A percentile compares a stretch with the other conserved stretches of the same genome.
phyloP scores from a whole-genome alignment of 306 rosid species.

The Fagus crenata region DNA sequence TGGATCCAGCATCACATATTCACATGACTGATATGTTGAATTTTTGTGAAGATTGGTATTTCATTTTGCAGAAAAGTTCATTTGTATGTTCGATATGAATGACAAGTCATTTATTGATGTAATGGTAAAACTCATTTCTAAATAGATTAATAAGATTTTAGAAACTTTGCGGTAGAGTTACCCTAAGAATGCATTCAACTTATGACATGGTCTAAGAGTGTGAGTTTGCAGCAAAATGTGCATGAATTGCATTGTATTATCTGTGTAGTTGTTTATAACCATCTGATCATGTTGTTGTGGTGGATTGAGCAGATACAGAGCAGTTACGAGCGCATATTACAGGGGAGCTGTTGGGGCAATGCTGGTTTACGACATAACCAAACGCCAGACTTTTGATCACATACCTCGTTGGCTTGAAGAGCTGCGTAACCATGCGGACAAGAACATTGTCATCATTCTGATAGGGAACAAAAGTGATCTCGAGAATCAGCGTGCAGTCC shows the following conservation, averaged over 20 bases:
- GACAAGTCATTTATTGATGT: background rate
- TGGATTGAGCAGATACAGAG: slow-evolving; percentile 68
- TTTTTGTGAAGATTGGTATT: background rate
- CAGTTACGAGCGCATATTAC: slow-evolving; percentile 96
- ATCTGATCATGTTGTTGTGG: slow-evolving; percentile 3
- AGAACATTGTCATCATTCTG: slow-evolving; percentile 88
- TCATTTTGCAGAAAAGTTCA: background rate
- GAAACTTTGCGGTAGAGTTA: no score
- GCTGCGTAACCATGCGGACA: slow-evolving; percentile 89
- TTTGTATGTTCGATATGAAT: background rate
- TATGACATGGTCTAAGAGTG: background rate
- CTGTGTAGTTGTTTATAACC: background rate
- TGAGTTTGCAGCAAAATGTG: background rate
- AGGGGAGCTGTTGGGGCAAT: slow-evolving; percentile 98
- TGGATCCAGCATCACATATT: background rate
- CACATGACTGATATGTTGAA: background rate
- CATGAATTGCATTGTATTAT: slow-evolving; percentile 2
- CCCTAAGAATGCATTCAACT: no score
- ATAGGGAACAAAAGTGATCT: slow-evolving; percentile 90
- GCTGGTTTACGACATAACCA: slow-evolving; percentile 90
- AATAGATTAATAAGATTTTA: no score
- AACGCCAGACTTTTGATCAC: slow-evolving; percentile 86
- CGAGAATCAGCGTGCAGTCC: slow-evolving; percentile 76
- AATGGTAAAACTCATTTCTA: no score
- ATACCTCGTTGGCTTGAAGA: slow-evolving; percentile 98